Evolutionary conservation across 129 eudicot species (phyloP).

Genomic region (Apium graveolens): DNA sequence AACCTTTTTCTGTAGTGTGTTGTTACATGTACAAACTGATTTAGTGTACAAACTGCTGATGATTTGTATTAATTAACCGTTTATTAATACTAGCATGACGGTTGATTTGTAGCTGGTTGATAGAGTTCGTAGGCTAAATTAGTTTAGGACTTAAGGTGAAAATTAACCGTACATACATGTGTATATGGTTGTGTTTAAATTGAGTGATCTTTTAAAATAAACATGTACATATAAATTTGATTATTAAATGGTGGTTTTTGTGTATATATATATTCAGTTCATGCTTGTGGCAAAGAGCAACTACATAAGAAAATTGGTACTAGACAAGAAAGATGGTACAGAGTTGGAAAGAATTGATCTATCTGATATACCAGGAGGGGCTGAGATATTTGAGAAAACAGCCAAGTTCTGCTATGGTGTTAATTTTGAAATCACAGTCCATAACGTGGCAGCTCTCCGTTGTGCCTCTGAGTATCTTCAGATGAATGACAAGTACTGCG

Average conservation of each 20-base stretch:
- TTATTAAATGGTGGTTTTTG: not conserved
- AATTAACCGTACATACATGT: not conserved
- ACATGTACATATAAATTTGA: not conserved
- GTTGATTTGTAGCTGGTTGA: no score
- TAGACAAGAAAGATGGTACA: conserved; percentile 68
- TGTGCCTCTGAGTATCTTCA: conserved; percentile 95
- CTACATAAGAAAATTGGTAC: conserved; percentile 58
- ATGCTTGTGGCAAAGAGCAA: conserved; percentile 98
- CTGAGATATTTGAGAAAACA: conserved; percentile 79
- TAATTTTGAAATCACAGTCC: conserved; percentile 89
- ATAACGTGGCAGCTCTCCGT: conserved; percentile 89
- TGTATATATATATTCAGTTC: conserved; percentile 42
- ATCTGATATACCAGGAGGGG: conserved; percentile 83
- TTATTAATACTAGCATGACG: no score
- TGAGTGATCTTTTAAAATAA: no score
- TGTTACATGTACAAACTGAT: no score
- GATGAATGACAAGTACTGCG: conserved; percentile 83
- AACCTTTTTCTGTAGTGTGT: no score
- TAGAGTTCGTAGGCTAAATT: no score
- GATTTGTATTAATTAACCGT: no score
- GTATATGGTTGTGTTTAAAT: no score
- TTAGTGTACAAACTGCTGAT: no score
- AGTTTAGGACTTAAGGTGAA: not conserved
- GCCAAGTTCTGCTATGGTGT: conserved; percentile 95
- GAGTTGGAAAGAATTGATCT: conserved; percentile 48